These are phyloP conservation scores for Leishmania gerbilli DNA, from an alignment of 208 protist species.

Conservation along the genomic window DNA sequence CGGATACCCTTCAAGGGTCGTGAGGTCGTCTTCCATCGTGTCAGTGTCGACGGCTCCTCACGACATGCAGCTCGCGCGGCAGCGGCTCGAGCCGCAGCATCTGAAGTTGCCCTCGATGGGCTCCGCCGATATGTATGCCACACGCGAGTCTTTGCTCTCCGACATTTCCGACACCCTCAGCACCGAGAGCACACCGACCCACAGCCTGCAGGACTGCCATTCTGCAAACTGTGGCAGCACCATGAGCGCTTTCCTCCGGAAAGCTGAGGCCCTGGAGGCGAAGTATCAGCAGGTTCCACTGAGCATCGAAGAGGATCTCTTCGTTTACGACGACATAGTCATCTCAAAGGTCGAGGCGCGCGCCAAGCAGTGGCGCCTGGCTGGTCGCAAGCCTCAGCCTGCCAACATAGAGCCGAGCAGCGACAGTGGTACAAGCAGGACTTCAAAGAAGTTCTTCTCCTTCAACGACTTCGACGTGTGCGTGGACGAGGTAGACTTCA, in stretches of 20 bases:
- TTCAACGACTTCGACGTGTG: conserved; percentile 88
- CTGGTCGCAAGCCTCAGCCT: conserved; percentile 53
- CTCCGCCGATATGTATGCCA: conserved; percentile 2
- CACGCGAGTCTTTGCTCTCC: conserved; percentile 36
- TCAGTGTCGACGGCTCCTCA: background rate
- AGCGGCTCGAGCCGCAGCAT: background rate
- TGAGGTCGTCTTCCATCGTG: background rate
- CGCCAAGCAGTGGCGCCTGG: conserved; percentile 74
- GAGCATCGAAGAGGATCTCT: conserved; percentile 72
- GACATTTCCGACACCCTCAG: conserved; percentile 31
- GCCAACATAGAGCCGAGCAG: background rate
- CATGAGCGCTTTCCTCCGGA: conserved; percentile 9
- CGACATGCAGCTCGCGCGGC: background rate
- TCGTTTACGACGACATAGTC: conserved; percentile 86
- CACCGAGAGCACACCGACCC: conserved; percentile 4
- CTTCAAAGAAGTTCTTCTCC: conserved; percentile 44
- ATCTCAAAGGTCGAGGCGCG: conserved; percentile 75
- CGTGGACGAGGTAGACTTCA: conserved; percentile 82
- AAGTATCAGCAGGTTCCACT: conserved; percentile 61
- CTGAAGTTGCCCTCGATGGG: background rate
- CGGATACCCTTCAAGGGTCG: background rate
- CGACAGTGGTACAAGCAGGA: background rate
- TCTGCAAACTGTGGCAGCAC: conserved; percentile 8
- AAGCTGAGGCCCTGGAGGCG: conserved; percentile 69
- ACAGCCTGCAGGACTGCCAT: conserved; percentile 8